phyloP scores from a whole-genome alignment of 1,284 basidiomycete genomes.

The Chondrostereum purpureum region DNA sequence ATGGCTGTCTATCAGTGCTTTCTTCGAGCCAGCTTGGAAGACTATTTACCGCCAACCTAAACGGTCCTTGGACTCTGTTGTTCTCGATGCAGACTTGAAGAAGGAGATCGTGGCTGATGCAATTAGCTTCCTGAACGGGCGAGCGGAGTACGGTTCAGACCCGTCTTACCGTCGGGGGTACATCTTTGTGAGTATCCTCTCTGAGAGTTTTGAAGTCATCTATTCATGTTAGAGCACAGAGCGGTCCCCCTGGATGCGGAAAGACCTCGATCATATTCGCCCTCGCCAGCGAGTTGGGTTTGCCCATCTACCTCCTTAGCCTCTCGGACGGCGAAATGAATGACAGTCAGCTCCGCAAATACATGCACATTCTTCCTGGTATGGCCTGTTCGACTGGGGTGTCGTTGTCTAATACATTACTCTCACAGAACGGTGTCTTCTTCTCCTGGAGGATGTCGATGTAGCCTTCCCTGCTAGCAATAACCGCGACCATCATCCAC shows the following conservation, averaged over 20 bases:
- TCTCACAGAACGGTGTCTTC: slow-evolving; percentile 42
- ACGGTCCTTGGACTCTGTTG: background rate
- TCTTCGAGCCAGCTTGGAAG: background rate
- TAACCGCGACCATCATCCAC: slow-evolving; percentile 21
- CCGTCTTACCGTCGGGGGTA: background rate
- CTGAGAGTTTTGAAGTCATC: background rate
- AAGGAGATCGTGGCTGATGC: background rate
- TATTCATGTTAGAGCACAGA: background rate
- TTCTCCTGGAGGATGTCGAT: slow-evolving; percentile 51
- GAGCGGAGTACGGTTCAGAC: background rate
- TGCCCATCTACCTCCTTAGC: slow-evolving; percentile 53
- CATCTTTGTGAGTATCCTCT: background rate
- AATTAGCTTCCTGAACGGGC: background rate
- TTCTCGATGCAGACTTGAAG: background rate
- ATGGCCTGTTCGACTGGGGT: background rate
- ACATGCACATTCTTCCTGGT: slow-evolving; percentile 25
- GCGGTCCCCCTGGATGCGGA: background rate
- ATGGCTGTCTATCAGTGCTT: background rate
- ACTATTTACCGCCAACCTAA: background rate
- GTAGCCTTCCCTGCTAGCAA: slow-evolving; percentile 45
- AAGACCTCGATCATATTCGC: slow-evolving; percentile 50
- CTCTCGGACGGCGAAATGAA: slow-evolving; percentile 33
- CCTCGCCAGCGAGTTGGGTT: slow-evolving; percentile 49
- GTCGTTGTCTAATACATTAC: slow-evolving; percentile 21
- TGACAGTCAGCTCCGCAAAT: background rate